These are phyloP conservation scores for Diphasiastrum complanatum DNA, from an alignment of 83 land plant species.

Conservation along the genomic window DNA sequence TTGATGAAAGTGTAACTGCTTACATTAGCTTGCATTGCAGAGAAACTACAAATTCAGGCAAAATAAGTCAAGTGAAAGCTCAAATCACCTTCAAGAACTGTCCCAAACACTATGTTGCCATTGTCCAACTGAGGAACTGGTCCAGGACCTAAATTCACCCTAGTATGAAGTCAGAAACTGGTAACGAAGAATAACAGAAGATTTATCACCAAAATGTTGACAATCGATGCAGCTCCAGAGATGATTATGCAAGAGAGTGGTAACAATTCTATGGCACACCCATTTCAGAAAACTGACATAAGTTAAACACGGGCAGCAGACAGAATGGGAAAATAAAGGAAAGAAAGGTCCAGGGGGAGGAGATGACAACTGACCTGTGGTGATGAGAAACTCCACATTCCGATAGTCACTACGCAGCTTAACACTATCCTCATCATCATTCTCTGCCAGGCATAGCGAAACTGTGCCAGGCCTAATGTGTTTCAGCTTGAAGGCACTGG, in stretches of 20 bases:
- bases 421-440: constrained; percentile 74
- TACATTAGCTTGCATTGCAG: background rate
- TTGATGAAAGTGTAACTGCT: background rate
- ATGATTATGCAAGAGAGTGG: too few species aligned
- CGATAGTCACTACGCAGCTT: constrained; percentile 56
- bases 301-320: background rate
- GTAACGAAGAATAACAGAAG: too few species aligned
- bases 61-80: background rate
- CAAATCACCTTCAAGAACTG: constrained; percentile 74
- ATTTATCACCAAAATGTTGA: too few species aligned
- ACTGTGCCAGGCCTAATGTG: constrained; percentile 68
- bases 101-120: constrained; percentile 80
- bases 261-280: too few species aligned
- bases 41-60: background rate
- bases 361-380: constrained; percentile 64
- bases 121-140: constrained; percentile 85
- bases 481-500: constrained; percentile 49
- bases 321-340: background rate
- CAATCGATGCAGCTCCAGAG: too few species aligned
- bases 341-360: too few species aligned
- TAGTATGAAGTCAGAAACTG: background rate
- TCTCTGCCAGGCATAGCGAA: constrained; percentile 74
- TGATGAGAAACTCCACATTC: constrained; percentile 88
- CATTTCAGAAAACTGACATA: background rate
- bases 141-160: constrained; percentile 55